Conservation (phyloP, 495 filamentous ascomycete species). For the Talaromyces proteolyticus region DNA sequence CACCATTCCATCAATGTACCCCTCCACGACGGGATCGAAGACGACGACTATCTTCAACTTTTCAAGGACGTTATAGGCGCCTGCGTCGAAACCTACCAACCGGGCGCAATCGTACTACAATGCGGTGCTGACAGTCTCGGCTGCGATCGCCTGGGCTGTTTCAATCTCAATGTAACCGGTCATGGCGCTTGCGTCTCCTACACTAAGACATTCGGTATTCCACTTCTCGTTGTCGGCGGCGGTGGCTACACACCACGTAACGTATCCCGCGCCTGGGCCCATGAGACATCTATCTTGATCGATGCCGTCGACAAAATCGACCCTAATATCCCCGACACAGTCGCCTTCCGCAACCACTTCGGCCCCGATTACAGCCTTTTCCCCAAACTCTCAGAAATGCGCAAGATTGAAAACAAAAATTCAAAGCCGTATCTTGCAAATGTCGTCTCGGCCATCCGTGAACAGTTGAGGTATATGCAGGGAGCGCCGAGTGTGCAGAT, state of each 20-base stretch:
- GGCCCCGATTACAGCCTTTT: conserved; percentile 73
- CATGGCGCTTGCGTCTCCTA: conserved; percentile 89
- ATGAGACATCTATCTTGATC: conserved; percentile 89
- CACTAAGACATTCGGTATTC: conserved; percentile 70
- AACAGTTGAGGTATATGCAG: conserved; percentile 82
- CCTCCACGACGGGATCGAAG: conserved; percentile 78
- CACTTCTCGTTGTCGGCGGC: conserved; percentile 85
- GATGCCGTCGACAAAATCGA: conserved; percentile 66
- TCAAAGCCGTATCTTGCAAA: conserved; percentile 65
- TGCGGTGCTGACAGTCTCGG: conserved; percentile 95
- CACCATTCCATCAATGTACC: conserved; percentile 64
- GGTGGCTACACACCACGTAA: conserved; percentile 98
- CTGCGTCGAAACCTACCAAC: conserved; percentile 70
- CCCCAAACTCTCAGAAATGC: conserved; percentile 65
- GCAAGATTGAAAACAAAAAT: conserved; percentile 72
- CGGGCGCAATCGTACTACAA: conserved; percentile 87
- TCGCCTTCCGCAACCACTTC: conserved; percentile 76
- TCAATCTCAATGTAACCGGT: conserved; percentile 92
- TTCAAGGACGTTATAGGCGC: conserved; percentile 76
- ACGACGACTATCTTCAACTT: conserved; percentile 79
- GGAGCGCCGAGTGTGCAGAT: conserved; percentile 84
- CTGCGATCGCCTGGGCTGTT: conserved; percentile 87
- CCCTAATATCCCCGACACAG: conserved; percentile 62
- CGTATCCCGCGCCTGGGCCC: conserved; percentile 91
- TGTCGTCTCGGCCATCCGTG: conserved; percentile 66